Evolutionary conservation across 2,329 filamentous ascomycete species (phyloP).

Genomic region (Podosphaera fusca): DNA sequence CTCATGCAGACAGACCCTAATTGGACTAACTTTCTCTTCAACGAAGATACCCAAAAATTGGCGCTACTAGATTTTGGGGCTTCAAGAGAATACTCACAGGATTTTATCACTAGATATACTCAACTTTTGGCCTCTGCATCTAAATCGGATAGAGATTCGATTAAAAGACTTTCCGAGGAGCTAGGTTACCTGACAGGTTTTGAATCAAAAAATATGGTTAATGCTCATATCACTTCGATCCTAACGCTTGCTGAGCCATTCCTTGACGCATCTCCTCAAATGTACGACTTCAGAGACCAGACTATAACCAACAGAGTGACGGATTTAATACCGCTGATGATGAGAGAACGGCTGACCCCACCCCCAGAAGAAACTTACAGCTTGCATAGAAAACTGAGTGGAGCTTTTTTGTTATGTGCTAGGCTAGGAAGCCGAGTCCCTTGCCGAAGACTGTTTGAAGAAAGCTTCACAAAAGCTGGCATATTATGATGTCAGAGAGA

Average conservation of each 20-base stretch:
- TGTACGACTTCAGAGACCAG: conserved; percentile 85
- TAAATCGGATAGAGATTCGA: conserved; percentile 36
- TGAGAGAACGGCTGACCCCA: conserved; percentile 66
- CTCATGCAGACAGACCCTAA: conserved; percentile 99
- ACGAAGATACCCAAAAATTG: conserved; percentile 44
- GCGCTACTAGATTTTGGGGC: conserved; percentile 93
- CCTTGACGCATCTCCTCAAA: conserved; percentile 44
- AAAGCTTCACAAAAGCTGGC: conserved; percentile 15
- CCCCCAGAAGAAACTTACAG: conserved; percentile 96
- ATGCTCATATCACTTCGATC: conserved; percentile 74
- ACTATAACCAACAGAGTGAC: conserved; percentile 91
- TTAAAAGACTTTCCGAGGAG: conserved; percentile 45
- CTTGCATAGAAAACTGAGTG: conserved; percentile 81
- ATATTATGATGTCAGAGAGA: not conserved
- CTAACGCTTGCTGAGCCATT: conserved; percentile 87
- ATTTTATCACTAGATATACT: conserved; percentile 64
- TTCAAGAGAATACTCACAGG: conserved; percentile 57
- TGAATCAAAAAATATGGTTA: conserved; percentile 66
- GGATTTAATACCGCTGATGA: conserved; percentile 74
- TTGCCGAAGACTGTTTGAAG: conserved; percentile 58
- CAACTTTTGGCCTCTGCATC: conserved; percentile 61
- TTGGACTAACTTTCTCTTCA: conserved; percentile 97
- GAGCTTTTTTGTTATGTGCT: conserved; percentile 82
- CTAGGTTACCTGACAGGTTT: conserved; percentile 83
- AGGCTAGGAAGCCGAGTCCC: conserved; percentile 59